These are phyloP conservation scores for Macrotyloma uniflorum DNA, from an alignment of 306 rosid species.

Conservation along the genomic window DNA sequence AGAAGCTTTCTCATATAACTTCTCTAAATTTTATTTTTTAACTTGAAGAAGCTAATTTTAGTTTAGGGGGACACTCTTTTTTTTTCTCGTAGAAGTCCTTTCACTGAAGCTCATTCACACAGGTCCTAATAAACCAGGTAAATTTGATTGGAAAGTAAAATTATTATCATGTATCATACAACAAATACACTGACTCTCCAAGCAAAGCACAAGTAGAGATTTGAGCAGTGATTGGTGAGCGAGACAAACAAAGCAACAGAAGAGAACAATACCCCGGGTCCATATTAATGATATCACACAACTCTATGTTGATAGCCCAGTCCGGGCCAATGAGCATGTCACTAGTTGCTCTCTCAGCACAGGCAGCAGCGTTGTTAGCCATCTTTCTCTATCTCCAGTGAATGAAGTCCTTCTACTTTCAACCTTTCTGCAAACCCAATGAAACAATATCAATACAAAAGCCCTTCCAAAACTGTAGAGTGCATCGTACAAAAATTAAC, in stretches of 20 bases:
- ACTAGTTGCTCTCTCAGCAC: conserved; percentile 94
- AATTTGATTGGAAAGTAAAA: neutral
- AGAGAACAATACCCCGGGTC: conserved; percentile 75
- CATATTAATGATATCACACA: conserved; percentile 86
- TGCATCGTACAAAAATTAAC: neutral
- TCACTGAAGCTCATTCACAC: too few relatives aligned
- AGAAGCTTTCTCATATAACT: too few relatives aligned
- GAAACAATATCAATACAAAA: conserved; percentile 9
- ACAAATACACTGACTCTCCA: neutral
- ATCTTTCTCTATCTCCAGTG: conserved; percentile 41
- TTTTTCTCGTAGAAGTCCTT: too few relatives aligned
- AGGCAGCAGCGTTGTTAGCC: conserved; percentile 82
- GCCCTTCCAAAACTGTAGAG: neutral
- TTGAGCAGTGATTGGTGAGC: neutral
- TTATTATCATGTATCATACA: neutral
- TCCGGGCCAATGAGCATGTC: conserved; percentile 96
- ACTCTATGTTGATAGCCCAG: conserved; percentile 93
- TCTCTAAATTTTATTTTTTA: too few relatives aligned
- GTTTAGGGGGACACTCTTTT: too few relatives aligned
- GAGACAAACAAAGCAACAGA: neutral
- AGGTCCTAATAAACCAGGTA: conserved; percentile 5
- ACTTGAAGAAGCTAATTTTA: too few relatives aligned
- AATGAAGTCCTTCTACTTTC: conserved; percentile 34
- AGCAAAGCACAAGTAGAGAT: neutral
- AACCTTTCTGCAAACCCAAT: conserved; percentile 35